Conservation (phyloP, 2,329 filamentous ascomycete species). For the Dryadomyces quercivorus region DNA sequence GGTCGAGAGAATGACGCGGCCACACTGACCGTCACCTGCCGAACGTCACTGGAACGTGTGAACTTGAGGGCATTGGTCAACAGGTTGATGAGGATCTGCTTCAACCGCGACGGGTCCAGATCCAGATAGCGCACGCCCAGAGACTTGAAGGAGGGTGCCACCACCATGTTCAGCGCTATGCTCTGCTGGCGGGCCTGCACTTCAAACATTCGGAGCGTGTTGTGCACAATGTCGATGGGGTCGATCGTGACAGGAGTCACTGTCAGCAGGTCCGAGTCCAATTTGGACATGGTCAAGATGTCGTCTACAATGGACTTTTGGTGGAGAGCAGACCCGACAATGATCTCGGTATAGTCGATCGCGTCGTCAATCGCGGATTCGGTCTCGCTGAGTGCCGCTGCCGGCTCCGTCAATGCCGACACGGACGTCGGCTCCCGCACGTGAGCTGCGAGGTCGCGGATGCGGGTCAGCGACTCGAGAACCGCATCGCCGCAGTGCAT, state of each 20-base stretch:
- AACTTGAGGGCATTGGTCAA: conserved; percentile 77
- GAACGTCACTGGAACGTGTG: conserved; percentile 49
- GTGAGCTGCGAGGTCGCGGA: conserved; percentile 21
- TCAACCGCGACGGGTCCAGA: conserved; percentile 60
- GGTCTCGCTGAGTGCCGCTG: conserved; percentile 8
- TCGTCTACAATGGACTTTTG: conserved; percentile 72
- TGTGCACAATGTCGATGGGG: conserved; percentile 52
- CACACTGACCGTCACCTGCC: conserved; percentile 39
- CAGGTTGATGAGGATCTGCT: conserved; percentile 71
- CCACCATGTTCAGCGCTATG: conserved; percentile 52
- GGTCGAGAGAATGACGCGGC: conserved; percentile 29
- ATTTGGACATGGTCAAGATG: conserved; percentile 60
- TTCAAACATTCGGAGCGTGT: conserved; percentile 66
- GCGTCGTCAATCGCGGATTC: conserved; percentile 36
- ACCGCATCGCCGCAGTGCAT: conserved; percentile 65
- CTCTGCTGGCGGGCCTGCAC: conserved; percentile 58
- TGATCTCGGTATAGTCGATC: conserved; percentile 65
- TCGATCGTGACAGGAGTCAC: conserved; percentile 60
- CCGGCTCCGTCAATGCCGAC: neutral
- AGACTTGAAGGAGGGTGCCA: conserved; percentile 46
- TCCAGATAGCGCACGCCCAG: conserved; percentile 52
- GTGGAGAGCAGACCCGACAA: conserved; percentile 65
- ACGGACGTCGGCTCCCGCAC: neutral
- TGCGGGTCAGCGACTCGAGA: conserved; percentile 33
- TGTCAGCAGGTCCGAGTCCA: conserved; percentile 62